Evolutionary conservation across 164 flowering plant genomes (phyloP), one percentile per base, ranked within the genome.

Genomic region (Annona cherimola): DNA sequence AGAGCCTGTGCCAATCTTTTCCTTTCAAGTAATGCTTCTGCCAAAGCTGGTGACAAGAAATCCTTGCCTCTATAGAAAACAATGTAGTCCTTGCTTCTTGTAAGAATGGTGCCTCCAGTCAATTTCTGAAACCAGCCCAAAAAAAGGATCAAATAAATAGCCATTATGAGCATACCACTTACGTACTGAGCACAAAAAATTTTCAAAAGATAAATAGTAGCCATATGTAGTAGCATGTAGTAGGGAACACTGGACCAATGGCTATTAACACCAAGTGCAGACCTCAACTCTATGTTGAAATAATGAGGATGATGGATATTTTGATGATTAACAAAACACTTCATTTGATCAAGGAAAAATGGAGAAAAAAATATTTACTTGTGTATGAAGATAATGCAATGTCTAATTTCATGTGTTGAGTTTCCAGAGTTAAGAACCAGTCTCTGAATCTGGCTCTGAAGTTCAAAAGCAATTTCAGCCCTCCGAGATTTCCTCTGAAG

Each of bases 41-140:
- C 80, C 63, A 93, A 90, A 14, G 86, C 95, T 41, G 87, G 80
- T 3, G 99, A 85, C 75, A 95, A 79, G 81, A 95, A 95, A 77
- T 88, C 74, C 76, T 93, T 95, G 62, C 98, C 99, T 75, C 99
- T 81, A 71, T 90, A 93, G 80, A 90, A 91, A 44, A 93, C 97
- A 69, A 95, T 77, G 80, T 82, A 93, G 76, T 95, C 93, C 82
- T 88, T 93, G 88, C 93, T 90, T 81, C 93, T 85, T 3, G 95
- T 84, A 59, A 95, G 87, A 73, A 93, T 82, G 60, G 81, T 72
- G n/a, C 96, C 97, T 42, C 99, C 99, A 11, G 99, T 95, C 81
- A 95, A 78, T 81, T 78, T 88, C 99, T 95, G 88, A 84, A 85
- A 65, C 42, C 44, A 63, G 61, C 16, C 64, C 69, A 45, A 63